These are phyloP conservation scores for Crithidia sp. DNA, from an alignment of 208 protist genomes.

Conservation along the genomic window DNA sequence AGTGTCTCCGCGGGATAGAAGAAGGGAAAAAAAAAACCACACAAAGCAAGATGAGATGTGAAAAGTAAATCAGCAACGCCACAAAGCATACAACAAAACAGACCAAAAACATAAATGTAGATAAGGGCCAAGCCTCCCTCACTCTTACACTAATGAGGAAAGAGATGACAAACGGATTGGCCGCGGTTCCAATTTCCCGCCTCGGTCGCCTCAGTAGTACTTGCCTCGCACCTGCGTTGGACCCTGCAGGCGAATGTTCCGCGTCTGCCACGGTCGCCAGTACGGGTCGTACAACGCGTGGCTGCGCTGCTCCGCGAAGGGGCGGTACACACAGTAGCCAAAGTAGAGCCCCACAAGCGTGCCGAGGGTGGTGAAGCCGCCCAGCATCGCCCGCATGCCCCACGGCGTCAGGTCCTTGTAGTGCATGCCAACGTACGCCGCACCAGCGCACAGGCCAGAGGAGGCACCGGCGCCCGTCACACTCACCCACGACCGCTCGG, in stretches of 20 bases:
- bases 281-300: conserved; percentile 74
- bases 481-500: conserved; percentile 71
- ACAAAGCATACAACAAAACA: no score
- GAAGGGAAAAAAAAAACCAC: conserved; percentile 9
- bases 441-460: conserved; percentile 56
- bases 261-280: conserved; percentile 82
- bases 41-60: neutral
- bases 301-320: conserved; percentile 56
- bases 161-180: no score
- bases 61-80: no score
- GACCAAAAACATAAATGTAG: no score
- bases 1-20: no score
- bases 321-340: conserved; percentile 69
- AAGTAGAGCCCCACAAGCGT: conserved; percentile 43
- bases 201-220: conserved; percentile 25
- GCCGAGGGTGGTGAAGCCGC: conserved; percentile 34
- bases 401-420: conserved; percentile 59
- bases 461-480: conserved; percentile 42
- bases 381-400: conserved; percentile 54
- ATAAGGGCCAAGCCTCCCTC: no score
- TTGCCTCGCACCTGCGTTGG: conserved; percentile 69
- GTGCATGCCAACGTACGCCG: conserved; percentile 55
- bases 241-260: conserved; percentile 48
- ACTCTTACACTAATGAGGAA: no score
- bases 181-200: no score